Conservation (phyloP, 139 green algal genomes). For the Asterochloris erici region DNA sequence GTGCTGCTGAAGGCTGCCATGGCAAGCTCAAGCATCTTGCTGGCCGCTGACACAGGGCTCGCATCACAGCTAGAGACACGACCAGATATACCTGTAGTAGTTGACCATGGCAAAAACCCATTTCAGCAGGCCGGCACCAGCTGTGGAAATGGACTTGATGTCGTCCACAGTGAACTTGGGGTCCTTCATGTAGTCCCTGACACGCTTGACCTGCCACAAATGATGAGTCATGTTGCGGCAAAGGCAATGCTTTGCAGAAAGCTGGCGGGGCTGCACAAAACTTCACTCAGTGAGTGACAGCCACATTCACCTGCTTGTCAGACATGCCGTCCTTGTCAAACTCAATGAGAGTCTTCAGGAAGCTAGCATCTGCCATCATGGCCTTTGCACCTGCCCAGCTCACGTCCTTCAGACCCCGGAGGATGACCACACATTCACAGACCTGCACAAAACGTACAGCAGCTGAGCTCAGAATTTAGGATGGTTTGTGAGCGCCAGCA, state of each 20-base stretch:
- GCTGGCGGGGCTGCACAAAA: too few species aligned
- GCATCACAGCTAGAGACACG: too few species aligned
- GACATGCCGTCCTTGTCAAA: slow-evolving; percentile 85
- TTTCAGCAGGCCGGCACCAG: slow-evolving; percentile 71
- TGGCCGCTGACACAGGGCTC: too few species aligned
- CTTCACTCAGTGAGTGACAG: too few species aligned
- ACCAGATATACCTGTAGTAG: slow-evolving; percentile 48
- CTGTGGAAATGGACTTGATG: slow-evolving; percentile 59
- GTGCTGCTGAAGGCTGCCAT: too few species aligned
- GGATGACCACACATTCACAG: slow-evolving; percentile 85
- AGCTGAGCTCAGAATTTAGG: too few species aligned
- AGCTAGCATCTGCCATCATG: slow-evolving; percentile 85
- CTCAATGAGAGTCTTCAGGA: slow-evolving; percentile 73
- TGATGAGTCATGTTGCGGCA: too few species aligned
- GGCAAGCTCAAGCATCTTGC: too few species aligned
- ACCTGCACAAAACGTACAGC: slow-evolving; percentile 41
- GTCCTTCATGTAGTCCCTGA: slow-evolving; percentile 87
- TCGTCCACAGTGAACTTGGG: slow-evolving; percentile 71
- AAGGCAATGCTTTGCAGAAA: too few species aligned
- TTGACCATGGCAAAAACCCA: slow-evolving; percentile 90
- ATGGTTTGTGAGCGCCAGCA: background rate
- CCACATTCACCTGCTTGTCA: slow-evolving; percentile 56
- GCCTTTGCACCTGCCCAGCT: slow-evolving; percentile 81
- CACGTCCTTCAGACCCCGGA: slow-evolving; percentile 80
- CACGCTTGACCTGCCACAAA: slow-evolving; percentile 55